phyloP scores from a whole-genome alignment of 225 moss, liverwort and hornwort genomes.

The Thuidium tamariscinum region DNA sequence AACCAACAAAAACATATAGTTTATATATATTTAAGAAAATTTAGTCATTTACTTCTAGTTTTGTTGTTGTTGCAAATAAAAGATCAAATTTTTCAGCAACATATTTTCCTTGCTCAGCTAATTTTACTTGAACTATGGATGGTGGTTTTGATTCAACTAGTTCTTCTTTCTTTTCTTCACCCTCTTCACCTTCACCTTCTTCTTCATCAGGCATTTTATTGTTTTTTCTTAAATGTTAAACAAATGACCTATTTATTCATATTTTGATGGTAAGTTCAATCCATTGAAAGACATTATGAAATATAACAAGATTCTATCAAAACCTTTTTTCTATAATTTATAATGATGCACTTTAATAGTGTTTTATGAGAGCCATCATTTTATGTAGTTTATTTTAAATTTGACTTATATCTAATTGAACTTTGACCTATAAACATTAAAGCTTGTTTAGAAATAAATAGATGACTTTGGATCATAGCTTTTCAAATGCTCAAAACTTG shows the following conservation, averaged over 20 bases:
- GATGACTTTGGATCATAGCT: background rate
- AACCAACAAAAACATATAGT: accelerated
- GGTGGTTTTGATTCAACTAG: background rate
- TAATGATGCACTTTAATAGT: background rate
- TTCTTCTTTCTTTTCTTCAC: background rate
- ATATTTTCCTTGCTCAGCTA: slow-evolving; percentile 25
- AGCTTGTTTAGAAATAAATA: background rate
- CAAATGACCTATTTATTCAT: background rate
- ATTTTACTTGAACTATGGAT: slow-evolving; percentile 15
- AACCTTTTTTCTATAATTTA: accelerated
- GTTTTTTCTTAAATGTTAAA: background rate
- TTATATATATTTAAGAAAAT: background rate
- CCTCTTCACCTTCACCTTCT: background rate
- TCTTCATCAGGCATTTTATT: slow-evolving; percentile 5
- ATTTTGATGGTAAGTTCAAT: background rate
- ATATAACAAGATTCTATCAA: background rate
- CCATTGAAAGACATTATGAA: background rate
- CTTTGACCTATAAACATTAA: accelerated
- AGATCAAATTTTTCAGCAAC: slow-evolving; percentile 18
- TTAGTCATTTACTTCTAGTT: background rate
- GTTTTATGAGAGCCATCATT: background rate
- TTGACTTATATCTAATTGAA: background rate
- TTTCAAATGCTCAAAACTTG: background rate
- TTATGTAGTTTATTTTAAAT: too few relatives aligned
- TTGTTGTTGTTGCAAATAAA: background rate